Evolutionary conservation across 1,284 basidiomycete genomes (phyloP).

Genomic region (Erythrobasidium hasegawianum): DNA sequence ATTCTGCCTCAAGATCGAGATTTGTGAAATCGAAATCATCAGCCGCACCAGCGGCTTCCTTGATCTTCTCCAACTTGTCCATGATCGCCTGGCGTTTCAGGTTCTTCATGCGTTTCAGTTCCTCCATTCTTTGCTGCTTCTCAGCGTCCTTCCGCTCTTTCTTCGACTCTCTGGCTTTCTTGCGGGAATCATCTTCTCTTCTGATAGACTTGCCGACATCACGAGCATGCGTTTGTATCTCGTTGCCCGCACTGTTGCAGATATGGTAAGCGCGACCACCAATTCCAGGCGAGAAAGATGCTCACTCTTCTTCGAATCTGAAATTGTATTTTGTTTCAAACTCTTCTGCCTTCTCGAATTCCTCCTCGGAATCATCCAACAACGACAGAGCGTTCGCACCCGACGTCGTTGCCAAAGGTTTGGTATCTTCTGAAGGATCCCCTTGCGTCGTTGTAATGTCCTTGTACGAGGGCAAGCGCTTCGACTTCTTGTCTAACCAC

Average conservation of each 20-base stretch:
- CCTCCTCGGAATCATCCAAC: constrained; percentile 51
- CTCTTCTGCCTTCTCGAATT: constrained; percentile 65
- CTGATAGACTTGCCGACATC: constrained; percentile 61
- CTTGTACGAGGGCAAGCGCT: constrained; percentile 73
- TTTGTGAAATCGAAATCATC: constrained; percentile 47
- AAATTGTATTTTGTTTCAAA: constrained; percentile 88
- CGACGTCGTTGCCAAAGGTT: constrained; percentile 45
- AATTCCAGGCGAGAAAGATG: constrained; percentile 40
- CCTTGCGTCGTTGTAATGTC: constrained; percentile 62
- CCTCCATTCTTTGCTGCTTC: constrained; percentile 68
- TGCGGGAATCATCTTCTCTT: constrained; percentile 71
- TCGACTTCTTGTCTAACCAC: constrained; percentile 72
- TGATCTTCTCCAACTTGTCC: constrained; percentile 66
- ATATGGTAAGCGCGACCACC: not conserved
- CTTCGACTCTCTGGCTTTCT: constrained; percentile 70
- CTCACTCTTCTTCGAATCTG: constrained; percentile 86
- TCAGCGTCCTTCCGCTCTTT: constrained; percentile 77
- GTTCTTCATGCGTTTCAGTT: constrained; percentile 70
- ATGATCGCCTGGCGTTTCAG: constrained; percentile 80
- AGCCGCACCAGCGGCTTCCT: constrained; percentile 58
- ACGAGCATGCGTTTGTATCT: constrained; percentile 77
- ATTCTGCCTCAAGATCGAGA: constrained; percentile 57
- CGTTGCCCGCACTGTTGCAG: constrained; percentile 59
- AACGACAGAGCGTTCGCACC: constrained; percentile 43
- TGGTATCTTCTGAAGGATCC: constrained; percentile 27